phyloP scores from a whole-genome alignment of 495 filamentous ascomycete species.

The Acidiella bohemica region DNA sequence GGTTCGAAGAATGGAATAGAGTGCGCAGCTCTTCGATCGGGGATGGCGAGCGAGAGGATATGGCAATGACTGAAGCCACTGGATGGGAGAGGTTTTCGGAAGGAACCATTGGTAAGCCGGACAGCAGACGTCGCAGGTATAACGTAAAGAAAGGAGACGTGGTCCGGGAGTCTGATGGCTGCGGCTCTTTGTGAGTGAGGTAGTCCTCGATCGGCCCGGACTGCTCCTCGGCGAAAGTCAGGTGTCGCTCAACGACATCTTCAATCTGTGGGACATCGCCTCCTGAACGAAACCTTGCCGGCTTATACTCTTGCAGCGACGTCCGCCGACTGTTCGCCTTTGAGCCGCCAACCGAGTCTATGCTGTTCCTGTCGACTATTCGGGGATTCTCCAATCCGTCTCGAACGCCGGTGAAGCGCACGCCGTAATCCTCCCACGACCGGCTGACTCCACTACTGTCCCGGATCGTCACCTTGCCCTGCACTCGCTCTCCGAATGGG shows the following conservation, averaged over 20 bases:
- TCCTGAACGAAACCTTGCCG: slow-evolving; percentile 26
- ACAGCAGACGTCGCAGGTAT: slow-evolving; percentile 72
- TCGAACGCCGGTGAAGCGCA: slow-evolving; percentile 62
- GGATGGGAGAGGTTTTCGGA: slow-evolving; percentile 93
- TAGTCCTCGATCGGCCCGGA: slow-evolving; percentile 24
- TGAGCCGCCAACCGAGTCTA: slow-evolving; percentile 16
- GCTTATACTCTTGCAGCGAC: slow-evolving; percentile 18
- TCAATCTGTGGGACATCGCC: slow-evolving; percentile 46
- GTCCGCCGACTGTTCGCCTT: slow-evolving; percentile 20
- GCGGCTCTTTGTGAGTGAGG: slow-evolving; percentile 22
- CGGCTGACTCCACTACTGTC: slow-evolving; percentile 75
- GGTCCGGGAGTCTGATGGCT: slow-evolving; percentile 5
- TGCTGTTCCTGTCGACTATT: slow-evolving; percentile 26
- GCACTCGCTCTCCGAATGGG: slow-evolving; percentile 81
- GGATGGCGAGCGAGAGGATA: slow-evolving; percentile 67
- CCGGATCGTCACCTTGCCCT: slow-evolving; percentile 76
- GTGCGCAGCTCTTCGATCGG: slow-evolving; percentile 74
- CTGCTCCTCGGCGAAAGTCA: slow-evolving; percentile 34
- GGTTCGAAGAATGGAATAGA: slow-evolving; percentile 64
- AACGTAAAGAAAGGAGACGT: slow-evolving; percentile 60
- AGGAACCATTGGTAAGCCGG: slow-evolving; percentile 56
- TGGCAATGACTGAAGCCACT: slow-evolving; percentile 88
- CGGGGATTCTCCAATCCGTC: slow-evolving; percentile 46
- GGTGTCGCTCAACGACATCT: slow-evolving; percentile 41
- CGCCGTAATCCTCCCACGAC: slow-evolving; percentile 77